Conservation (phyloP, 2,329 filamentous ascomycete genomes). For the Ascochyta fabae region DNA sequence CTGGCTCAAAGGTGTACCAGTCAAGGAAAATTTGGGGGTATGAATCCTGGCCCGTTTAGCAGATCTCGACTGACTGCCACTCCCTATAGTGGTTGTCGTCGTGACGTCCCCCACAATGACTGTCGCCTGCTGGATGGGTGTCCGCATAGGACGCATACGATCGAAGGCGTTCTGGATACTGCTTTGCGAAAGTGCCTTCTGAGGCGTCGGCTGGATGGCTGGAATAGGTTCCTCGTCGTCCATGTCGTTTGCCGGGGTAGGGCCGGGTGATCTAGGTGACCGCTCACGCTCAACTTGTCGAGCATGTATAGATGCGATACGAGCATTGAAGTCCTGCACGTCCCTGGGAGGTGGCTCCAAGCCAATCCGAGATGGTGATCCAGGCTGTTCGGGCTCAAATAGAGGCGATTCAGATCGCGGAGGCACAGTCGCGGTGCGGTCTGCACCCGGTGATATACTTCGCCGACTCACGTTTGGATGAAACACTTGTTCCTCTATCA, state of each 20-base stretch:
- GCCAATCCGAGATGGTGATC: constrained; percentile 6
- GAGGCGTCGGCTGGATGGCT: constrained; percentile 38
- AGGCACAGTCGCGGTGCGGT: neutral
- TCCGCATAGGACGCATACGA: constrained; percentile 68
- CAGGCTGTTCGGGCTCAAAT: constrained; percentile 30
- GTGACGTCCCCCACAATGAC: constrained; percentile 77
- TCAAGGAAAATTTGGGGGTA: constrained; percentile 45
- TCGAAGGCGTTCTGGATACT: constrained; percentile 67
- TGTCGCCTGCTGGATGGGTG: constrained; percentile 69
- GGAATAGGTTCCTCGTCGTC: constrained; percentile 37
- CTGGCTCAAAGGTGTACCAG: constrained; percentile 36
- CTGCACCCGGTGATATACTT: neutral
- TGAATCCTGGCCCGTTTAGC: constrained; percentile 57
- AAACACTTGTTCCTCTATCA: constrained; percentile 14
- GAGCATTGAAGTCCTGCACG: constrained; percentile 51
- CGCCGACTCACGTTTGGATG: neutral
- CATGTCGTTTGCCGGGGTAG: constrained; percentile 9
- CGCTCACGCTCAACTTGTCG: constrained; percentile 22
- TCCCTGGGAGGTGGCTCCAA: constrained; percentile 22
- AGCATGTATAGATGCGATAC: constrained; percentile 43
- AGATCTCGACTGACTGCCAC: constrained; percentile 49
- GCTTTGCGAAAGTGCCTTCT: constrained; percentile 43
- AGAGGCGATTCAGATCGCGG: constrained; percentile 27
- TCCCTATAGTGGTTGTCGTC: constrained; percentile 69
- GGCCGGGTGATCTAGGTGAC: constrained; percentile 17